Evolutionary conservation across 305 asterid species (phyloP).

Genomic region (Euphrasia arctica): DNA sequence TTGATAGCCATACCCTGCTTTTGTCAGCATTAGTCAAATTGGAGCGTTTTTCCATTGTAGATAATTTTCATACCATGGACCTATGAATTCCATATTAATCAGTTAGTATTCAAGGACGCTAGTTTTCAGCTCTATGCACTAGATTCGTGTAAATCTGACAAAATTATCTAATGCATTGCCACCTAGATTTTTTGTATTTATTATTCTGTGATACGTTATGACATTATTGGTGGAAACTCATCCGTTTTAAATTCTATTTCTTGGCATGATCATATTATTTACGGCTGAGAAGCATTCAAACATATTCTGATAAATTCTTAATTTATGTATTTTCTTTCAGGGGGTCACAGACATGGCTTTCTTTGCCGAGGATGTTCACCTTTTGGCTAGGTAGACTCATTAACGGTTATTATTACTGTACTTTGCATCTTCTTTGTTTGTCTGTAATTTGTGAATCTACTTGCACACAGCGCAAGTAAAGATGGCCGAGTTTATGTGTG

Average conservation of each 20-base stretch:
- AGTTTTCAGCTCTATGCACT: no score
- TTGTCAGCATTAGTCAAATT: no score
- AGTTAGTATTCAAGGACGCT: no score
- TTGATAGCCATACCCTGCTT: background rate
- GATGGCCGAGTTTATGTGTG: constrained; percentile 87
- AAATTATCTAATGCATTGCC: background rate
- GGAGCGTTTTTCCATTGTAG: no score
- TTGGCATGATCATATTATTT: background rate
- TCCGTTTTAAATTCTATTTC: background rate
- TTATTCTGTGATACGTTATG: background rate
- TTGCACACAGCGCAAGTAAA: constrained; percentile 62
- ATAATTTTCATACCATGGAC: no score
- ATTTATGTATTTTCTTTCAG: constrained; percentile 41
- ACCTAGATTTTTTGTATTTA: background rate
- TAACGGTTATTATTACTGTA: background rate
- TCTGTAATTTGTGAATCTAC: constrained; percentile 27
- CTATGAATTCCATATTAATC: no score
- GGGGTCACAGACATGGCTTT: constrained; percentile 95
- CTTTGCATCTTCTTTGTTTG: constrained; percentile 9
- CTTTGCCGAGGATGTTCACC: constrained; percentile 91
- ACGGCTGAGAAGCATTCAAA: background rate
- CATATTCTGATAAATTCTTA: constrained; percentile 18
- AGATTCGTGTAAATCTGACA: no score
- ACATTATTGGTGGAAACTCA: background rate
- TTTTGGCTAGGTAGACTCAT: constrained; percentile 70